Base-by-base conservation (phyloP, 495 filamentous ascomycete genomes). In the Aspergillus heteromorphus region DNA sequence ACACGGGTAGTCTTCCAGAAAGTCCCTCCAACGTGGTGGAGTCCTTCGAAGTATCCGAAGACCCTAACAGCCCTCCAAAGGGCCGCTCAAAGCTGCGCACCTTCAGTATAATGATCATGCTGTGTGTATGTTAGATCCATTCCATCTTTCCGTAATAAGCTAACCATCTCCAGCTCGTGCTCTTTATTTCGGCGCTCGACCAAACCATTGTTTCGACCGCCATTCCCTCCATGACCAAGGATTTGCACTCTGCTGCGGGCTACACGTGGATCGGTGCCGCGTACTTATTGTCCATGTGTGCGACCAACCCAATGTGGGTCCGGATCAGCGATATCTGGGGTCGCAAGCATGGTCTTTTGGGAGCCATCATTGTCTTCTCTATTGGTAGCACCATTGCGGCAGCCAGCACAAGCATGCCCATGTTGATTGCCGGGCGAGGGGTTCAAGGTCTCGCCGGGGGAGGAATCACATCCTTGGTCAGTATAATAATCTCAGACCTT, bases 301-400 rank as follows among this genome's bases (percentile, higher is more conserved):
- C 63, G 4, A 30, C 41, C 6, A 49, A 51, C 6, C 64, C 69
- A 2, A 52, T 66, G 45, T 89, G 86, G 84, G 86, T 81, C 18
- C 85, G 85, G 57, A 64, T 87, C 42, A 80, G 75, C 31, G 88
- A 91, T 60, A 91, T 92, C 49, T 91, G 79, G 73, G 88, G 88
- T 2, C 82, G 88, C 17, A 92, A 91, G 59, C 83, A 82, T 0
- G 82, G 86, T 43, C 68, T 92, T 20, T 69, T 91, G 7, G 45
- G 79, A 2, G 83, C 86, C 2, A 81, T 82, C 19, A 66, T 68
- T 11, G 66, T 88, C 18, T 92, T 92, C 71, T 79, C 87, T 62
- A 60, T 84, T 3, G 86, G 83, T 1, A 83, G 79, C 40, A 65
- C 90, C 23, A 70, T 91, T 19, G 75, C 80, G 30, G 88, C 75